These are phyloP conservation scores for Bimuria novae-zelandiae DNA, from an alignment of 2,329 filamentous ascomycete species.

Conservation along the genomic window DNA sequence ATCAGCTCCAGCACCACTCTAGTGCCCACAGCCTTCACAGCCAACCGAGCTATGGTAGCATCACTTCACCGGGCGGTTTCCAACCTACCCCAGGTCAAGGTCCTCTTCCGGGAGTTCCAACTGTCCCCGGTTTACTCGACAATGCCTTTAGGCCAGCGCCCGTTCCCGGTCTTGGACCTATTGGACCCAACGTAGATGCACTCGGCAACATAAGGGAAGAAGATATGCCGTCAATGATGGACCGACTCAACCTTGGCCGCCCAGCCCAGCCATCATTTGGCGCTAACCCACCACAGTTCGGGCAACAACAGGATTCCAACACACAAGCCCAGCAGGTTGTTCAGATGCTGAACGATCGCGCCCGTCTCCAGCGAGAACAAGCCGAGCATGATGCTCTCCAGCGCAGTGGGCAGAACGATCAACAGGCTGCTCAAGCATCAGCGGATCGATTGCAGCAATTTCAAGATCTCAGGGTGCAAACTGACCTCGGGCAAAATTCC, in stretches of 20 bases:
- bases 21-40: conserved; percentile 96
- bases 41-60: conserved; percentile 94
- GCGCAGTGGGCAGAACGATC: conserved; percentile 32
- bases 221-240: conserved; percentile 67
- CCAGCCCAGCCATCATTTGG: conserved; percentile 54
- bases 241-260: conserved; percentile 66
- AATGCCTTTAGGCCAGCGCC: conserved; percentile 51
- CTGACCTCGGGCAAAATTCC: conserved; percentile 59
- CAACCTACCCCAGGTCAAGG: conserved; percentile 63
- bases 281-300: conserved; percentile 52
- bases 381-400: conserved; percentile 57
- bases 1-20: conserved; percentile 84
- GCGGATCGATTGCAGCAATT: conserved; percentile 82
- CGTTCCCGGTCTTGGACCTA: conserved; percentile 49
- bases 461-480: conserved; percentile 74
- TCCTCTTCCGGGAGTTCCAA: conserved; percentile 52
- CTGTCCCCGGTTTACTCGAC: conserved; percentile 72
- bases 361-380: conserved; percentile 65
- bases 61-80: conserved; percentile 80
- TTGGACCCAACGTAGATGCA: conserved; percentile 51
- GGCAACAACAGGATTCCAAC: conserved; percentile 53
- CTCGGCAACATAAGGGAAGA: conserved; percentile 65
- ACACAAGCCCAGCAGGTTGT: conserved; percentile 61
- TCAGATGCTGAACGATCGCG: conserved; percentile 64
- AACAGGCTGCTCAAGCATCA: conserved; percentile 49